phyloP scores from a whole-genome alignment of 352 stramenopile species.

The Phytophthora kernoviae region DNA sequence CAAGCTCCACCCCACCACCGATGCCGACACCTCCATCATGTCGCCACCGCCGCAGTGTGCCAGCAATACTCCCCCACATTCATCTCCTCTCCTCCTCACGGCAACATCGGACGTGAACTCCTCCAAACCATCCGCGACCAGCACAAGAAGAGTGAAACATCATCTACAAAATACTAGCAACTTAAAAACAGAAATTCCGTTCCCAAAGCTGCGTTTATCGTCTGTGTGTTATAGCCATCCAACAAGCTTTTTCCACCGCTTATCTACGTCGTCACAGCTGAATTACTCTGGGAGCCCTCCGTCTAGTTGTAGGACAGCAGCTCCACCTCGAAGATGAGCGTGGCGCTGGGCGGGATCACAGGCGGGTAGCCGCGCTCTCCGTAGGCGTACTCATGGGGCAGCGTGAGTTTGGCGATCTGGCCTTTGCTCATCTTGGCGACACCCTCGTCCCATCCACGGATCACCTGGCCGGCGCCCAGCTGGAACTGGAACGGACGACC shows the following conservation, averaged over 20 bases:
- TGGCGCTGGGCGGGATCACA: constrained; percentile 91
- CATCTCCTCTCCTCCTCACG: constrained; percentile 3
- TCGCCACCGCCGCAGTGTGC: neutral
- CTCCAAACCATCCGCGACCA: constrained; percentile 21
- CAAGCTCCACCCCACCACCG: neutral
- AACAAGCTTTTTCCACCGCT: too few species aligned
- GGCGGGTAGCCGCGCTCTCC: constrained; percentile 88
- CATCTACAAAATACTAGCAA: constrained; percentile 4
- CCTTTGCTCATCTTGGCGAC: constrained; percentile 91
- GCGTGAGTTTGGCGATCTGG: constrained; percentile 92
- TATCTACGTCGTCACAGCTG: neutral
- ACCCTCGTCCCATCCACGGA: constrained; percentile 80
- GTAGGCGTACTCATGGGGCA: constrained; percentile 96
- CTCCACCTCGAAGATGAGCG: constrained; percentile 94
- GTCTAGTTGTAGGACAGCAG: constrained; percentile 78
- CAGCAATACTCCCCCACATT: neutral
- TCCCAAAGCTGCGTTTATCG: constrained; percentile 10
- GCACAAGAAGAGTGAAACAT: neutral
- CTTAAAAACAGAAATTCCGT: constrained; percentile 5
- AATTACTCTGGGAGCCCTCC: constrained; percentile 6
- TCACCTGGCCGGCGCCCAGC: constrained; percentile 77
- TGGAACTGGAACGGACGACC: constrained; percentile 82
- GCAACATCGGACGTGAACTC: constrained; percentile 22
- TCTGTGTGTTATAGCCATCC: too few species aligned
- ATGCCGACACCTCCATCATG: too few species aligned